Conservation (phyloP, 768 basidiomycete species). For the Peribolospora baueri region DNA sequence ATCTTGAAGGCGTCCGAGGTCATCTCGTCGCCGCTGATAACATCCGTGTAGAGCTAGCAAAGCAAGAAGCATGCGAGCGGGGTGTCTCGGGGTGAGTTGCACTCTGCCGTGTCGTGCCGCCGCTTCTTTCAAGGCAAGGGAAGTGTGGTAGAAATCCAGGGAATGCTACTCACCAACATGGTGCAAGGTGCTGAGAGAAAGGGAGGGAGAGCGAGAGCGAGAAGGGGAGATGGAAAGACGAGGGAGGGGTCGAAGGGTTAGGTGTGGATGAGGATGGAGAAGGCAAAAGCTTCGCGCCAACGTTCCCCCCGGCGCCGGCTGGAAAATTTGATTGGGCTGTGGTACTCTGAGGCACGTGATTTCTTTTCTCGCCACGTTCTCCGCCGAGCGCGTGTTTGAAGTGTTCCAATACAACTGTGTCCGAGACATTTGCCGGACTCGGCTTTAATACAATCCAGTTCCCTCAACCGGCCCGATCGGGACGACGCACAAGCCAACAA, state of each 20-base stretch:
- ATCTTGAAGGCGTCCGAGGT: background rate
- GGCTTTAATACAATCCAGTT: too few relatives aligned
- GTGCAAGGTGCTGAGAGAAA: background rate
- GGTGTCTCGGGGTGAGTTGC: too few relatives aligned
- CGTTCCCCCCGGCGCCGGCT: conserved; percentile 20
- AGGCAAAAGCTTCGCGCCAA: background rate
- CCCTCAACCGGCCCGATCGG: too few relatives aligned
- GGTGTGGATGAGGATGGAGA: background rate
- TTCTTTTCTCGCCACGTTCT: conserved; percentile 24
- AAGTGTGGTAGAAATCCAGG: too few relatives aligned
- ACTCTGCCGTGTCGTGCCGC: too few relatives aligned
- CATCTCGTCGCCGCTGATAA: background rate
- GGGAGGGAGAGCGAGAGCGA: background rate
- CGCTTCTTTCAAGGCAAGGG: too few relatives aligned
- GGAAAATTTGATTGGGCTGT: too few relatives aligned
- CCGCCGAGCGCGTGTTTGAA: conserved; percentile 7
- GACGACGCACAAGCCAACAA: too few relatives aligned
- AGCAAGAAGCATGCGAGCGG: background rate
- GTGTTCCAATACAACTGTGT: too few relatives aligned
- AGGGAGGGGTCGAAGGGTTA: background rate
- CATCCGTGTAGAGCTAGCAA: background rate
- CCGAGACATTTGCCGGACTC: too few relatives aligned
- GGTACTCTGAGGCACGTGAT: too few relatives aligned
- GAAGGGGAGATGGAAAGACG: background rate
- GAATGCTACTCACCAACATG: too few relatives aligned